Base-by-base conservation (phyloP, 1,284 basidiomycete genomes). In the Inonotus hispidus region DNA sequence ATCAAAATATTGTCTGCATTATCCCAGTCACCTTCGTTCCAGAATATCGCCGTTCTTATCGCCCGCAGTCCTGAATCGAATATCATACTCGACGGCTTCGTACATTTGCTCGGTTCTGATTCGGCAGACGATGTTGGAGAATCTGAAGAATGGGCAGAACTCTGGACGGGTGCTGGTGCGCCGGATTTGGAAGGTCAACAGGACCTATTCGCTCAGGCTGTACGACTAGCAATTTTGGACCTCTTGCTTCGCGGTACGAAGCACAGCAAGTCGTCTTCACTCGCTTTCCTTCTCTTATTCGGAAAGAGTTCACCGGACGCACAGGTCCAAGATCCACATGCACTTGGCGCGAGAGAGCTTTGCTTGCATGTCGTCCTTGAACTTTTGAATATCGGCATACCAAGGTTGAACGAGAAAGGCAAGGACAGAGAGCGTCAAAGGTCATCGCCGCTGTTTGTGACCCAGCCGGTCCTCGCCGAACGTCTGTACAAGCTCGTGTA, bases 251-350 rank as follows among this genome's bases (percentile, higher is more conserved):
- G 84, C 58, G 91, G 90, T 64, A 95, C 95, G 0, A 75, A 82
- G n/a, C 79, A 49, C 74, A 81, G 10, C 73, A 85, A 0, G 92
- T 87, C 61, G 93, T 95, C 14, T 98, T 96, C 68, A 71, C 98
- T 38, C 90, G 91, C 0, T 94, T 98, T 75, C 39, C 91, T 94
- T 72, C 76, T 99, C 8, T 81, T 99, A 5, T 92, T 95, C 70
- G 91, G 88, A 0, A 73, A 79, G 1, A 73, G 75, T 47, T 76
- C 77, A 39, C 73, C 73, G 49, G 78, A 83, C 52, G 78, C 81
- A 64, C 82, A 80, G 63, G 85, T 92, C 47, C 85, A 90, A 69
- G 89, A 90, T 68, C 88, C 89, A 0, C 83, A 87, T 65, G 87
- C 90, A 0, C 78, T 91, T 1, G 84, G 86, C 38, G 82, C 87